These are phyloP conservation scores for Aspergillus pseudotamarii DNA, from an alignment of 2,329 filamentous ascomycete species.

Conservation along the genomic window DNA sequence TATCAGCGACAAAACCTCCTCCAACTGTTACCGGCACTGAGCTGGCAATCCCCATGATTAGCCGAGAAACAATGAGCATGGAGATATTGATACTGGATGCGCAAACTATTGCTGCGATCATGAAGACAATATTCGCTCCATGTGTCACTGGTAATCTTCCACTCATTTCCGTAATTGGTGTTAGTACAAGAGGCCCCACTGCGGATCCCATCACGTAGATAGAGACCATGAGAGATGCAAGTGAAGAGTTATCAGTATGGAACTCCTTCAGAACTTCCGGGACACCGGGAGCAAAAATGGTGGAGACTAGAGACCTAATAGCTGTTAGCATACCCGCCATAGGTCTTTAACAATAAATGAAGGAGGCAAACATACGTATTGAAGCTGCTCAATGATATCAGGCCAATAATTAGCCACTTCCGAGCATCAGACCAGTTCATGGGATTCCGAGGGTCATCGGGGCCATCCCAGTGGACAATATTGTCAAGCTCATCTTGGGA, in stretches of 20 bases:
- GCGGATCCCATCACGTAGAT: conserved; percentile 63
- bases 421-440: conserved; percentile 20
- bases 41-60: conserved; percentile 51
- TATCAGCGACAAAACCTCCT: conserved; percentile 55
- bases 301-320: conserved; percentile 35
- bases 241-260: conserved; percentile 39
- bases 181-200: conserved; percentile 59
- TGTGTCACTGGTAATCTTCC: conserved; percentile 61
- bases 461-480: conserved; percentile 18
- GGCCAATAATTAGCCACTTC: conserved; percentile 22
- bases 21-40: conserved; percentile 55
- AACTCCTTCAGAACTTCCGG: conserved; percentile 48
- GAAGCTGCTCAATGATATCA: conserved; percentile 24
- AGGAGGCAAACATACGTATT: conserved; percentile 15
- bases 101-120: conserved; percentile 64
- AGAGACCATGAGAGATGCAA: conserved; percentile 56
- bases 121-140: conserved; percentile 60
- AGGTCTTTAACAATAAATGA: not conserved
- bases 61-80: conserved; percentile 56
- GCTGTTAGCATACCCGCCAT: not conserved
- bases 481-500: conserved; percentile 14
- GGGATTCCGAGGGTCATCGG: conserved; percentile 19
- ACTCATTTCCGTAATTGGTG: conserved; percentile 64
- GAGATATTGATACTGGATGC: conserved; percentile 59
- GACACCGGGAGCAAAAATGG: conserved; percentile 44